Conservation (phyloP, 179 eudicot species). For the Beta macrorhiza region DNA sequence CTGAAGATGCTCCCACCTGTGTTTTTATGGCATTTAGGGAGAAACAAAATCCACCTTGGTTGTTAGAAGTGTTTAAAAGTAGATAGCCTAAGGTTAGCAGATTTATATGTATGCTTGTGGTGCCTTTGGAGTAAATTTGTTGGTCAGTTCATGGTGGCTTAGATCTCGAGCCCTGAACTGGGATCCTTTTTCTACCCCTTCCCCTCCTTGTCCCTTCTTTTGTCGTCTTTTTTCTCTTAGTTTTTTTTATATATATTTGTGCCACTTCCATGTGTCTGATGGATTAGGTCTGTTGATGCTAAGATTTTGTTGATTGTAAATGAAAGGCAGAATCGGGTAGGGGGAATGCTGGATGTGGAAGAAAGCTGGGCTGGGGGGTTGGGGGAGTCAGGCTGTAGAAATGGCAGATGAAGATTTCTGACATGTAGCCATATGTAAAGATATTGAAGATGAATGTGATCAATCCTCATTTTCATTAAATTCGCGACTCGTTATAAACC, state of each 20-base stretch:
- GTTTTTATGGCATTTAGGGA: slow-evolving; percentile 33
- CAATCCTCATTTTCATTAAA: background rate
- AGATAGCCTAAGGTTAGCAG: slow-evolving; percentile 35
- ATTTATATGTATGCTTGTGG: slow-evolving; percentile 25
- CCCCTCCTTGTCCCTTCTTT: background rate
- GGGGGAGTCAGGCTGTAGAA: background rate
- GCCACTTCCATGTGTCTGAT: background rate
- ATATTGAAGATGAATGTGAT: slow-evolving; percentile 1
- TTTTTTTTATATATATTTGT: background rate
- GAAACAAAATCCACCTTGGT: slow-evolving; percentile 26
- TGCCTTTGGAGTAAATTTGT: slow-evolving; percentile 25
- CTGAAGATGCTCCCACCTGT: slow-evolving; percentile 29
- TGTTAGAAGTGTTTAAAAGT: slow-evolving; percentile 28
- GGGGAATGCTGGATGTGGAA: background rate
- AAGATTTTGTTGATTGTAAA: slow-evolving; percentile 19
- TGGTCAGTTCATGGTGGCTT: slow-evolving; percentile 18
- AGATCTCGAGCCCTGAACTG: slow-evolving; percentile 18
- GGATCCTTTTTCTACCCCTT: slow-evolving; percentile 8
- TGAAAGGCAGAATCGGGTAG: background rate
- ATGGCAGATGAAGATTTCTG: slow-evolving; percentile 16
- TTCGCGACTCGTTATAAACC: background rate
- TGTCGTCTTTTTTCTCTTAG: background rate
- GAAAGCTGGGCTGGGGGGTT: background rate
- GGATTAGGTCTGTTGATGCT: slow-evolving; percentile 18
- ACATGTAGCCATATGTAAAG: slow-evolving; percentile 15